Percentiles rank a stretch among this genome's conserved stretches.
These are phyloP conservation scores for Pythium aphanidermatum DNA, from an alignment of 352 stramenopile species.

Conservation along the genomic window DNA sequence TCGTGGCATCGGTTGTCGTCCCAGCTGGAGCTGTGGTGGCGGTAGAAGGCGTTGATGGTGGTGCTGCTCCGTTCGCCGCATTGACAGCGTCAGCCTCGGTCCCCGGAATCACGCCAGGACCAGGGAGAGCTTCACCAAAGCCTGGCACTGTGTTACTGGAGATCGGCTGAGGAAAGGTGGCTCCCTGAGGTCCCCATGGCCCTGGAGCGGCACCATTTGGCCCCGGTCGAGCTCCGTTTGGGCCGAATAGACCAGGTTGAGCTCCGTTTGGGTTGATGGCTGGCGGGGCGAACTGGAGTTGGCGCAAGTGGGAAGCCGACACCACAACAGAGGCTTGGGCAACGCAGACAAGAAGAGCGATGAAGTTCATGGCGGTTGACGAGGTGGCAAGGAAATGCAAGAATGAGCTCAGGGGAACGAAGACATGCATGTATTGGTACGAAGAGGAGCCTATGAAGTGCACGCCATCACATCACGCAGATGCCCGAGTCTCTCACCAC, in stretches of 20 bases:
- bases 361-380: constrained; percentile 7
- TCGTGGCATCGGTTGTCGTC: constrained; percentile 13
- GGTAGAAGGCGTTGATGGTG: background rate
- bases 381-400: constrained; percentile 1
- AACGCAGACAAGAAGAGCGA: background rate
- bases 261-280: background rate
- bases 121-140: no score
- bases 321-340: background rate
- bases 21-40: background rate
- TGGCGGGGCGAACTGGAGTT: constrained; percentile 12
- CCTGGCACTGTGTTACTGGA: no score
- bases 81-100: background rate
- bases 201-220: background rate
- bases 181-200: no score
- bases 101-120: background rate
- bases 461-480: no score
- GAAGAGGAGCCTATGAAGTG: no score
- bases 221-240: background rate
- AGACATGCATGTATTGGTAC: no score
- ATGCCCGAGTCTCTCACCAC: no score
- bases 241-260: constrained; percentile 5
- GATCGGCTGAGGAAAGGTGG: no score
- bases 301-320: background rate
- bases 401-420: background rate
- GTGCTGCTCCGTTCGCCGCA: background rate